phyloP scores from a whole-genome alignment of 2,329 filamentous ascomycete species.

The Lasiodiplodia hormozganensis region DNA sequence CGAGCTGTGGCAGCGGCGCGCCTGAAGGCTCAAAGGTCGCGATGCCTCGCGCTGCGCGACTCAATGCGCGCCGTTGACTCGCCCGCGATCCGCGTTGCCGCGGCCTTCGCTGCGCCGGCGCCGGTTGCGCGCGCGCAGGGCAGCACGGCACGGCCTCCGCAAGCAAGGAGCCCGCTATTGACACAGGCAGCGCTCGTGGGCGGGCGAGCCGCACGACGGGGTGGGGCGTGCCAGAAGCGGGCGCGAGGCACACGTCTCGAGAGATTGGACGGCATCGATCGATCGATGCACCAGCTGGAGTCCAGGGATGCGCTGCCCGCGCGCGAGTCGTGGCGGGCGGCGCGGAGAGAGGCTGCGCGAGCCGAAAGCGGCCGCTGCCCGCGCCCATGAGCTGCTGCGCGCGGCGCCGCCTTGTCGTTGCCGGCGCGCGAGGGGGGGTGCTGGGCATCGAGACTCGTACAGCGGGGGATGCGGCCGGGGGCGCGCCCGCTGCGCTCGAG shows the following conservation, averaged over 20 bases:
- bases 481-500: conserved; percentile 7
- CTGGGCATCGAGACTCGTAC: background rate
- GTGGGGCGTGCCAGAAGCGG: conserved; percentile 28
- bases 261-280: conserved; percentile 28
- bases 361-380: conserved; percentile 23
- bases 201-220: conserved; percentile 24
- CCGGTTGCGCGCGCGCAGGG: conserved; percentile 1
- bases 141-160: conserved; percentile 6
- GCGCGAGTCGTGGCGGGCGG: conserved; percentile 18
- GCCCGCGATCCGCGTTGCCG: conserved; percentile 5
- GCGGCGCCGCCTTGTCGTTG: conserved; percentile 23
- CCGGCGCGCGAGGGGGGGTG: conserved; percentile 13
- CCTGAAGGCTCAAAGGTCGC: background rate
- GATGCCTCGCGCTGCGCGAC: conserved; percentile 14
- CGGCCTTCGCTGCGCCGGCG: conserved; percentile 18
- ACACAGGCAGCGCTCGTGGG: conserved; percentile 17
- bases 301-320: conserved; percentile 24
- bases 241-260: conserved; percentile 24
- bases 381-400: conserved; percentile 6
- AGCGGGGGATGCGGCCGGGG: conserved; percentile 12
- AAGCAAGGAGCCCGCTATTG: conserved; percentile 20
- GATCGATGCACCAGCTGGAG: conserved; percentile 27
- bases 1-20: conserved; percentile 7
- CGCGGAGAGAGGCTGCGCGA: conserved; percentile 26
- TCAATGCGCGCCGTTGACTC: conserved; percentile 19